A percentile compares a stretch with the other conserved stretches of the same genome.
Conservation (phyloP, 2,329 filamentous ascomycete species). For the Fonsecaea monophora region DNA sequence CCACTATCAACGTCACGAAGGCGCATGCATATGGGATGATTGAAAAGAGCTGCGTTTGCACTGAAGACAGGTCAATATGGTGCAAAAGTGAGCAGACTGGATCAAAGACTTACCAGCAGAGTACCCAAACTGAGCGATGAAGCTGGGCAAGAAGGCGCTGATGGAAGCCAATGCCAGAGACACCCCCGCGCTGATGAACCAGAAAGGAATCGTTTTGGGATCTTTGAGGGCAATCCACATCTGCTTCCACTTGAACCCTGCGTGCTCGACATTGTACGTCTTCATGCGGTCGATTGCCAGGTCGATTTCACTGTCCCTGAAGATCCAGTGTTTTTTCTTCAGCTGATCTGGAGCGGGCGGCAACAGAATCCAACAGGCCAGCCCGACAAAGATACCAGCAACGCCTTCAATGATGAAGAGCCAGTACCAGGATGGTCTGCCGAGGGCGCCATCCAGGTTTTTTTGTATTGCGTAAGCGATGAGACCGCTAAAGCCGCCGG, state of each 20-base stretch:
- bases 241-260: constrained; percentile 17
- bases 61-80: constrained; percentile 1
- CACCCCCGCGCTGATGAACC: constrained; percentile 3
- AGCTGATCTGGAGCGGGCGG: constrained; percentile 10
- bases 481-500: constrained; percentile 73
- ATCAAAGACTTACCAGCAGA: constrained; percentile 17
- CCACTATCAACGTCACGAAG: constrained; percentile 14
- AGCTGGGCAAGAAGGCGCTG: constrained; percentile 26
- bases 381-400: constrained; percentile 2
- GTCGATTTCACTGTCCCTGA: constrained; percentile 3
- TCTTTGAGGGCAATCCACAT: constrained; percentile 19
- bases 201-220: constrained; percentile 18
- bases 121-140: constrained; percentile 29
- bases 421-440: constrained; percentile 67
- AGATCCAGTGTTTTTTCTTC: constrained; percentile 17
- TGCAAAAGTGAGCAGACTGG: background rate
- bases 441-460: constrained; percentile 61
- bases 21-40: constrained; percentile 31
- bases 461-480: constrained; percentile 69
- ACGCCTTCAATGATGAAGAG: constrained; percentile 73
- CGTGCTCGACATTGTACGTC: constrained; percentile 21
- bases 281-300: constrained; percentile 8
- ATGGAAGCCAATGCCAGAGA: constrained; percentile 17
- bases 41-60: constrained; percentile 27
- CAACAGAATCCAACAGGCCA: constrained; percentile 1